Base-by-base conservation (phyloP, 176 grass and related monocot genomes). In the Secale cereale region DNA sequence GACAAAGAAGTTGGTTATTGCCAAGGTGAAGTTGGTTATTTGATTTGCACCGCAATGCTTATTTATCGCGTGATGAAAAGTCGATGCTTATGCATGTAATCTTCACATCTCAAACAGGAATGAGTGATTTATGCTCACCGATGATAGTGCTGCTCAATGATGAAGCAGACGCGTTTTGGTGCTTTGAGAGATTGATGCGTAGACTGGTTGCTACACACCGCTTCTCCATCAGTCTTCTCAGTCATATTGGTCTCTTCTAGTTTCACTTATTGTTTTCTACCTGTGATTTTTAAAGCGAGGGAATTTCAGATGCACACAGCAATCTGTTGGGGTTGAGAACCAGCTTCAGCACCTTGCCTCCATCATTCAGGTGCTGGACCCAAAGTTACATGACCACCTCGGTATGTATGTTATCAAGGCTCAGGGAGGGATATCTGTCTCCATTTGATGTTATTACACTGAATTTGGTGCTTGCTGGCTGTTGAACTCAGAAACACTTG, bases 81-180 rank as follows among this genome's bases (percentile, higher is more conserved):
- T 31, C 13, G 14, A 50, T 50, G 50, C n/a, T 87, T 61, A 77
- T 27, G 59, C 40, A 54, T 71, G 39, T 73, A 59, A 29, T 23
- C 30, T 87, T 63, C 79, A 83, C 63, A 60, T 39, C 26, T 69
- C 57, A 85, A 74, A 74, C 91, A 99, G 97, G 97, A 86, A 99
- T 99, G 97, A 99, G 94, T 85, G 97, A 99, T 88, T 91, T 99
- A 82, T 99, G 94, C 92, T 99, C 97, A 41, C 94, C 97, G 10
- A 92, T 99, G 94, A 92, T 99, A 89, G 91, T 97, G 23, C 85
- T 99, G 65, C 92, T 96, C 30, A 89, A 94, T 10, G 92, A 99
- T 77, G 97, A 97, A 89, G 97, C 97, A 70, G 97, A 99, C 60
- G 91, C 97, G 13, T 99, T 99, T 87, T 99, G 97, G 97, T 95